Evolutionary conservation across 345 rosid genomes (phyloP), one percentile per base, ranked within the genome.

Genomic region (Melastoma malabathricum): DNA sequence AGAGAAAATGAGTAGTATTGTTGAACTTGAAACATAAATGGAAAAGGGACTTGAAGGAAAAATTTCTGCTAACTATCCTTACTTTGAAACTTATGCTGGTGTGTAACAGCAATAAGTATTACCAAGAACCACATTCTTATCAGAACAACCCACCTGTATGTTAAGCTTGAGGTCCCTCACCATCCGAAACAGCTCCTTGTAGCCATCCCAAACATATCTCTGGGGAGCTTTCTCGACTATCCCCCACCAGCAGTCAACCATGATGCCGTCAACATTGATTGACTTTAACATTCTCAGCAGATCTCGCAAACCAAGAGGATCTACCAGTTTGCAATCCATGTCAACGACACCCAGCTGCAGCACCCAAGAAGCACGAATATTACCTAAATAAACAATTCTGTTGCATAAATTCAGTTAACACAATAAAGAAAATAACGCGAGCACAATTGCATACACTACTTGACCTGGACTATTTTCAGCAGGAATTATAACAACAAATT

Each of bases 201-300:
- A 84, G 53, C 93, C 98, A 48, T 61, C 77, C 97, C 97, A 92
- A 46, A 77, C 79, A 68, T 92, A 87, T 6, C 63, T 62, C 68
- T 75, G 86, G 1, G 95, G 97, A 23, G 78, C 68, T 57, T 78
- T 69, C 78, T 92, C 98, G 1, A 87, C 95, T 54, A 92, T 76
- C 46, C 97, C 98, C 98, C 97, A 92, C 98, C 97, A 92, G 69
- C 95, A 87, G 47, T 87, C 90, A 47, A 84, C 71, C 93, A 81
- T 82, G 63, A 87, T 74, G 43, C 97, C 97, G 70, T 87, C 98
- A 44, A 85, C 82, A 64, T 84, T 73, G 34, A 67, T 81, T 1
- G 83, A 77, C 72, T 83, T 92, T 54, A 87, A 61, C 44, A 76
- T 72, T 65, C 61, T 77, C 27, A 87, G 61, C 69, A 79, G 81